phyloP scores from a whole-genome alignment of 2,329 filamentous ascomycete genomes.

The Trichophyton rubrum region DNA sequence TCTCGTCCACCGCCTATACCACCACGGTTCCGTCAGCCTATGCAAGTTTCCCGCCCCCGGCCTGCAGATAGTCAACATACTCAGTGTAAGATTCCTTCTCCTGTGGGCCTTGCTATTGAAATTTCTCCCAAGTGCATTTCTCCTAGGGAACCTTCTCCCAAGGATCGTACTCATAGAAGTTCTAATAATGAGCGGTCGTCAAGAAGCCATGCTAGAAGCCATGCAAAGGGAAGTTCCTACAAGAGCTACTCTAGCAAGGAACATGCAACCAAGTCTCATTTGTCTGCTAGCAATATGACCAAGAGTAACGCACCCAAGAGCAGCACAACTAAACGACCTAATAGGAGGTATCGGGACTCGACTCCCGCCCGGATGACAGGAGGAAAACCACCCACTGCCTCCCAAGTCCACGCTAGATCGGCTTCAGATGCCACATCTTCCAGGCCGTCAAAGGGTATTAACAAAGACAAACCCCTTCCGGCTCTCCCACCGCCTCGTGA shows the following conservation, averaged over 20 bases:
- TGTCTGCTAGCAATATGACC: not conserved
- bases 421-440: not conserved
- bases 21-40: not conserved
- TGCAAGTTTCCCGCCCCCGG: not conserved
- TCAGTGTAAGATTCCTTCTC: not conserved
- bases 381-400: not conserved
- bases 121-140: too few relatives aligned
- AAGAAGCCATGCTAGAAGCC: not conserved
- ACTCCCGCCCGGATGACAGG: not conserved
- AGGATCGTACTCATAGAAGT: not conserved
- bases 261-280: not conserved
- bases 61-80: not conserved
- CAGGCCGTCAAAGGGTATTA: not conserved
- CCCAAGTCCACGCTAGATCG: not conserved
- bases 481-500: not conserved
- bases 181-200: too few relatives aligned
- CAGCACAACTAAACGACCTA: not conserved
- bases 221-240: not conserved
- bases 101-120: not conserved
- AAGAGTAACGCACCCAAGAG: too few relatives aligned
- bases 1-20: not conserved
- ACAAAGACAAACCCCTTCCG: not conserved
- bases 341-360: not conserved
- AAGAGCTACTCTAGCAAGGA: not conserved
- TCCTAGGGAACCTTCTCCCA: not conserved